Base-by-base conservation (phyloP, 345 rosid genomes). In the Excoecaria cochinchinensis region DNA sequence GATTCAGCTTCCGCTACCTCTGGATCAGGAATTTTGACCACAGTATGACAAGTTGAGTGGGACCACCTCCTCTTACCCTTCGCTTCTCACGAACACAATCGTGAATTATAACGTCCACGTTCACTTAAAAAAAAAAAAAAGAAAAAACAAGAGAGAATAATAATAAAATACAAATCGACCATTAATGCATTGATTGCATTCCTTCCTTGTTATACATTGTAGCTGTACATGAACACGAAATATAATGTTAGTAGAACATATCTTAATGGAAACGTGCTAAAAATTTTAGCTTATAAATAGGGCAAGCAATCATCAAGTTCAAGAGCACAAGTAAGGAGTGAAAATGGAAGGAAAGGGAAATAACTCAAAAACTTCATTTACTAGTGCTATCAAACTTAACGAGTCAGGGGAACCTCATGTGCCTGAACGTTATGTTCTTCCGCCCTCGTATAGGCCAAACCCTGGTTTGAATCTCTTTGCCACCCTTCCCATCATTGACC, bases 341-440 rank as follows among this genome's bases (percentile, higher is more conserved):
- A 59, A 5, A 63, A 73, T 73, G 76, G 76, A 48, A 63, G 48
- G 48, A 8, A 24, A 25, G 51, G 59, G 57, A 58, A 69, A 31
- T 17, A 59, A 16, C n/a, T 68, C 73, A 58, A 44, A 36, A 10
- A 22, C 51, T 19, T 12, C 79, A 42, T 84, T 70, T 57, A 69
- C 70, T n/a, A 84, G 79, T 76, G 81, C 76, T 62, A 79, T 76
- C 38, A 38, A 69, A 61, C 83, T 84, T 60, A 74, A 60, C 66
- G 57, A 72, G 69, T 71, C 71, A 42, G 57, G 78, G 46, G 70
- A 65, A 38, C 24, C 66, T 77, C 71, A 52, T 50, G 79, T 82
- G 70, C 85, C 83, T 76, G 42, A 53, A 42, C 59, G 70, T 59
- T 82, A 71, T 31, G 70, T 81, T 67, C 85, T 82, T 57, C 87